Base-by-base conservation (phyloP, 148 eudicot species). In the Rhododendron williamsianum region DNA sequence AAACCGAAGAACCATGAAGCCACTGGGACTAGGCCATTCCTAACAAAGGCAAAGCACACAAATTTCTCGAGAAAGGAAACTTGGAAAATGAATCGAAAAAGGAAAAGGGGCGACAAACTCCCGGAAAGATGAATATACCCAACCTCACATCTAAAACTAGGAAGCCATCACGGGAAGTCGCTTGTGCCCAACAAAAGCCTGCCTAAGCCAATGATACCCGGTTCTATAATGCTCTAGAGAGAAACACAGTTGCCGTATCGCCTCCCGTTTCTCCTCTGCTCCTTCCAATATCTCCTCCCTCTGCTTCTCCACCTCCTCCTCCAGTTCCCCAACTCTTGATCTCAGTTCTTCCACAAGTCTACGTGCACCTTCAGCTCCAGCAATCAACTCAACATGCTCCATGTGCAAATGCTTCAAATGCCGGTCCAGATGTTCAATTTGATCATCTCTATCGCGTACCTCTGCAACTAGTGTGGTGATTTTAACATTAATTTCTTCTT, bases 221-320 rank as follows among this genome's bases (percentile, higher is more conserved):
- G 78, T 87, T 79, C 96, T 90, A 58, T 96, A 96, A 84, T 94
- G 95, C 87, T 96, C 98, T 48, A 96, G 90, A 8, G 98, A 93
- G 92, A 92, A 88, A 84, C 98, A 96, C 78, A 96, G 88, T 86
- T 96, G 98, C 85, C 98, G 84, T 25, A 96, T 96, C 2, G 91
- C 98, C 88, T 96, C 98, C 65, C 98, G 85, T 73, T 96, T 96
- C 83, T 89, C 94, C 87, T 96, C 98, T 25, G 98, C 98, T 25
- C 91, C 91, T 90, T 94, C 93, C 45, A 73, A 1, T 45, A 93
- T 89, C 76, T 84, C 45, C 74, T 80, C 92, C 67, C 80, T 86
- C 33, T 92, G 94, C 77, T 87, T 90, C 90, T 90, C 92, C 56
- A 93, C 88, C 85, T 92, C 93, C n/a, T 30, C 87, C 85, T 90